These are phyloP conservation scores for Macadamia tetraphylla DNA, from an alignment of 164 flowering plant genomes.

Conservation along the genomic window DNA sequence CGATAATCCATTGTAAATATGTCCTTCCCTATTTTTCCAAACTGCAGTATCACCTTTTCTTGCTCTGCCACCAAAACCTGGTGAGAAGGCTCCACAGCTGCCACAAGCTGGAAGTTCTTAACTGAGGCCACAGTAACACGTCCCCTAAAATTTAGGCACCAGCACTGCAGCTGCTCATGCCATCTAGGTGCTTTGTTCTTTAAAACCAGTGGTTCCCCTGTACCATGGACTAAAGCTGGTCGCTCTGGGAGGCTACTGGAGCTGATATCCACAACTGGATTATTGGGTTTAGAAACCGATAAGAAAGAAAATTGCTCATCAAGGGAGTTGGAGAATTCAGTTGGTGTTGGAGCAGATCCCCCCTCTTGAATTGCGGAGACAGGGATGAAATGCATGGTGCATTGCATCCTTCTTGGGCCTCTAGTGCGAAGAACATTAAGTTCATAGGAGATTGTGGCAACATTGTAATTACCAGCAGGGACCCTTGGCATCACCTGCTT, in stretches of 20 bases:
- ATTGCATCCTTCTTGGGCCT: constrained; percentile 86
- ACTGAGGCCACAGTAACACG: constrained; percentile 94
- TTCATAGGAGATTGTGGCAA: constrained; percentile 69
- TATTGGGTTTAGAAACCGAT: constrained; percentile 21
- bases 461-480: constrained; percentile 36
- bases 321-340: constrained; percentile 26
- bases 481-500: constrained; percentile 47
- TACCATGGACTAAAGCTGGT: constrained; percentile 11
- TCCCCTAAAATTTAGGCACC: constrained; percentile 91
- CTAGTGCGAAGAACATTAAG: constrained; percentile 72
- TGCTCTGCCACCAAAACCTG: constrained; percentile 54
- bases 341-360: constrained; percentile 76
- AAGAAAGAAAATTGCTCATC: constrained; percentile 29
- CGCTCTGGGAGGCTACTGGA: constrained; percentile 26
- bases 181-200: constrained; percentile 84
- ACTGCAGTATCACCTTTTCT: constrained; percentile 76
- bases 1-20: constrained; percentile 88
- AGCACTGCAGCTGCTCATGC: constrained; percentile 88
- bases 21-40: constrained; percentile 90
- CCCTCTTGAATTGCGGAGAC: constrained; percentile 62
- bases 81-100: constrained; percentile 48
- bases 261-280: constrained; percentile 21
- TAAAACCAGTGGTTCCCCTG: constrained; percentile 42
- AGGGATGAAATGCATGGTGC: constrained; percentile 69
- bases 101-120: constrained; percentile 93